These are phyloP conservation scores for Dendrobium chrysotoxum DNA, from an alignment of 106 monocot species.

Conservation along the genomic window DNA sequence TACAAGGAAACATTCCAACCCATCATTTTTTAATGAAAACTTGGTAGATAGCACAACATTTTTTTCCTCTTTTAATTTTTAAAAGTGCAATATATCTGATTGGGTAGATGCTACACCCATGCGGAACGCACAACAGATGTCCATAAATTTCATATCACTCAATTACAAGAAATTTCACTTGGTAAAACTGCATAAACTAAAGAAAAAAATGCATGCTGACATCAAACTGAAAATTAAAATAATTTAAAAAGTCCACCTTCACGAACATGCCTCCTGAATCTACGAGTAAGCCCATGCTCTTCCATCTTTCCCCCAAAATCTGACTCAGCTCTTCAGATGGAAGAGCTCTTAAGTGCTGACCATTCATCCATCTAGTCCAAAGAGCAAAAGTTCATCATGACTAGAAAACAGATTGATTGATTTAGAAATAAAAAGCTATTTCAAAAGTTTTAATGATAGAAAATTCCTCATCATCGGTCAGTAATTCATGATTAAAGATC, in stretches of 20 bases:
- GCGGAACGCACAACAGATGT: not conserved
- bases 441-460: not conserved
- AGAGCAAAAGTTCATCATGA: not conserved
- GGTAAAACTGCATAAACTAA: not conserved
- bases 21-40: too few relatives aligned
- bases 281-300: slow-evolving; percentile 57
- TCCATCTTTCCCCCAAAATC: slow-evolving; percentile 70
- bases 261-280: slow-evolving; percentile 73
- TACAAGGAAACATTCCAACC: too few relatives aligned
- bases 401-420: not conserved
- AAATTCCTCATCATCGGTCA: not conserved
- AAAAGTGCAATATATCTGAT: not conserved
- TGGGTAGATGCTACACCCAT: not conserved
- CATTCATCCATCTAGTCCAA: slow-evolving; percentile 89
- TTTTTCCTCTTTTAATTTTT: too few relatives aligned
- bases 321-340: slow-evolving; percentile 57
- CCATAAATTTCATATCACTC: not conserved
- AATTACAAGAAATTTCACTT: not conserved
- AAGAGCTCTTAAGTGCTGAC: slow-evolving; percentile 82
- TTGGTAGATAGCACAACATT: too few relatives aligned
- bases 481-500: not conserved
- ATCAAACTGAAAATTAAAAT: not conserved
- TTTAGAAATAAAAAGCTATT: not conserved
- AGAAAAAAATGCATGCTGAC: not conserved
- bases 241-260: slow-evolving; percentile 37